These are phyloP conservation scores for Chrysanthemum lavandulifolium DNA, from an alignment of 129 eudicot species.

Conservation along the genomic window DNA sequence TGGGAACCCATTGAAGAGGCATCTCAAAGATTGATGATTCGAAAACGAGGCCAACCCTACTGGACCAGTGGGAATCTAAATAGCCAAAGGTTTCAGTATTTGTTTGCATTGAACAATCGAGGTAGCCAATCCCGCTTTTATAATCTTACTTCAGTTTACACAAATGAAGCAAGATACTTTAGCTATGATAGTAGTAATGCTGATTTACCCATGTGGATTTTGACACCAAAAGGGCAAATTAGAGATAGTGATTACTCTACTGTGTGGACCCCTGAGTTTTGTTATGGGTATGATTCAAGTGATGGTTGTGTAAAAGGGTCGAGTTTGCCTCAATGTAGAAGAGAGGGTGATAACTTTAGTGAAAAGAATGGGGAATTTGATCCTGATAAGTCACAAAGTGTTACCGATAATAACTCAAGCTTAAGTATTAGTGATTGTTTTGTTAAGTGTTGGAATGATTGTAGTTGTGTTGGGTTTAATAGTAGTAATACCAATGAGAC, in stretches of 20 bases:
- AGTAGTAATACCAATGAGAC: conserved; percentile 13
- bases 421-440: conserved; percentile 48
- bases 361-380: conserved; percentile 10
- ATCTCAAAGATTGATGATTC: conserved; percentile 13
- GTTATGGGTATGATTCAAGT: conserved; percentile 26
- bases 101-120: background rate
- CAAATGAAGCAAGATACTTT: conserved; percentile 26
- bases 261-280: conserved; percentile 17
- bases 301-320: conserved; percentile 23
- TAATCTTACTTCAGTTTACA: conserved; percentile 23
- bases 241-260: background rate
- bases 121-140: background rate
- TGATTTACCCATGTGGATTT: conserved; percentile 1
- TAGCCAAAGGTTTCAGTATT: conserved; percentile 5
- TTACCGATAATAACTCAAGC: conserved; percentile 19
- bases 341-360: conserved; percentile 3
- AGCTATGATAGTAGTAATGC: background rate
- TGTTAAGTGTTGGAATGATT: conserved; percentile 45
- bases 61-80: conserved; percentile 27
- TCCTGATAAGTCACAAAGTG: background rate
- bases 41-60: conserved; percentile 14
- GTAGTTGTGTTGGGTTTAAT: conserved; percentile 40
- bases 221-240: conserved; percentile 22
- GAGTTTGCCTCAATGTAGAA: conserved; percentile 27
- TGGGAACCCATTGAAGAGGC: conserved; percentile 22